Evolutionary conservation across 345 rosid genomes (phyloP).

Genomic region (Eucalyptus shirleyi): DNA sequence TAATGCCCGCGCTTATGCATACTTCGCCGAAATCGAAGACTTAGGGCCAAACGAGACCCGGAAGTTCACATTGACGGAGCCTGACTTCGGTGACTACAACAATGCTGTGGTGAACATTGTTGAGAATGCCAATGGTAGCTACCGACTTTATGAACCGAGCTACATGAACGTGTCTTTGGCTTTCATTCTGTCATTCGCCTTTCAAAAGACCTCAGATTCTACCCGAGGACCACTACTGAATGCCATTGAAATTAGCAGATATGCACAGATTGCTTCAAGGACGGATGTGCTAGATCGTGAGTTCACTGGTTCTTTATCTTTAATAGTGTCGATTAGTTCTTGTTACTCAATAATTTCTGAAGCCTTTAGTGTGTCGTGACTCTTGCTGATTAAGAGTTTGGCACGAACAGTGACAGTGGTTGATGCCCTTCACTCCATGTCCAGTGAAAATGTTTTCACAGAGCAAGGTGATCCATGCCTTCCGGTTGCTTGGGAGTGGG

Average conservation of each 20-base stretch:
- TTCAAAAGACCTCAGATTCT: slow-evolving; percentile 69
- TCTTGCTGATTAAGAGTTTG: neutral
- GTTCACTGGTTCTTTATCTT: neutral
- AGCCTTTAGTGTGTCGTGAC: neutral
- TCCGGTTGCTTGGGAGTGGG: slow-evolving; percentile 78
- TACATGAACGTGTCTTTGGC: slow-evolving; percentile 80
- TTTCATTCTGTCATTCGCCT: slow-evolving; percentile 71
- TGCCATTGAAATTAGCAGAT: slow-evolving; percentile 89
- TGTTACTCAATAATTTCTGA: neutral
- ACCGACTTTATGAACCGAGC: slow-evolving; percentile 90
- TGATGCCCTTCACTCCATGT: slow-evolving; percentile 35
- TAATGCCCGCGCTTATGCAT: slow-evolving; percentile 86
- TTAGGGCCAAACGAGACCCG: slow-evolving; percentile 57
- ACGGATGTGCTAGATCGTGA: slow-evolving; percentile 59
- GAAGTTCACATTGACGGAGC: slow-evolving; percentile 60
- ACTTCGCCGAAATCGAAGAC: slow-evolving; percentile 90
- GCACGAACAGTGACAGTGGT: slow-evolving; percentile 47
- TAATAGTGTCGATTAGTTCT: neutral
- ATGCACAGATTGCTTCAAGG: slow-evolving; percentile 53
- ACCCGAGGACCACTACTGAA: slow-evolving; percentile 75
- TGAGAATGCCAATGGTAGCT: slow-evolving; percentile 93
- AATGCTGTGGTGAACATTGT: slow-evolving; percentile 91
- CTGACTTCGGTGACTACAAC: slow-evolving; percentile 64
- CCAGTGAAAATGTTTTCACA: slow-evolving; percentile 37
- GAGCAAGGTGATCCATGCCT: slow-evolving; percentile 89